Percentiles rank a stretch among this genome's conserved stretches.
Evolutionary conservation across 352 stramenopile genomes (phyloP).

Genomic region (Globisporangium heterothallicum): DNA sequence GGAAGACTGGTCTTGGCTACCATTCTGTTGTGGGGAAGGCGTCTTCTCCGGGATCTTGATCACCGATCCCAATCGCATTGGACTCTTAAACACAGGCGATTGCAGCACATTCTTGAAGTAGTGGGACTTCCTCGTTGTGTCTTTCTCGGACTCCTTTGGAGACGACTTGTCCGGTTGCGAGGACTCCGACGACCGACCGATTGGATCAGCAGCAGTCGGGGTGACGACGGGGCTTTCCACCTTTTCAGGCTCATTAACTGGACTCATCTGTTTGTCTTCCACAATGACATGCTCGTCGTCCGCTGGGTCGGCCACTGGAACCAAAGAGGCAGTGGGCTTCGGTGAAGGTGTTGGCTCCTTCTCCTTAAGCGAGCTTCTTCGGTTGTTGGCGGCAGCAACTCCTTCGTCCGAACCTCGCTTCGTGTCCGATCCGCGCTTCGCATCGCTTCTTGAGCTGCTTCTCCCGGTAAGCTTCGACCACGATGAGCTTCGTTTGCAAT

Average conservation of each 20-base stretch:
- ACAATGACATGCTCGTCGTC: slow-evolving; percentile 6
- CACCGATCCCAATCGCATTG: slow-evolving; percentile 70
- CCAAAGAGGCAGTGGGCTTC: background rate
- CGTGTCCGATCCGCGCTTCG: slow-evolving; percentile 24
- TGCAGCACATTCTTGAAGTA: slow-evolving; percentile 86
- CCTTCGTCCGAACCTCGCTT: slow-evolving; percentile 7
- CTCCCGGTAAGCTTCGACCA: slow-evolving; percentile 60
- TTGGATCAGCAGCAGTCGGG: slow-evolving; percentile 13
- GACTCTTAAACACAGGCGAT: slow-evolving; percentile 76
- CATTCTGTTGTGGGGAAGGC: slow-evolving; percentile 25
- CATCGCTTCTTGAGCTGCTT: slow-evolving; percentile 29
- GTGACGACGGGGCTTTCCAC: slow-evolving; percentile 9
- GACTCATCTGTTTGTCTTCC: slow-evolving; percentile 11
- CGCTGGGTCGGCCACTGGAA: background rate
- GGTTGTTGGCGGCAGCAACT: slow-evolving; percentile 12
- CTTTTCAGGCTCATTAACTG: slow-evolving; percentile 6
- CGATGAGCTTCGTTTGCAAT: slow-evolving; percentile 59
- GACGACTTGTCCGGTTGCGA: slow-evolving; percentile 13
- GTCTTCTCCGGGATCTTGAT: slow-evolving; percentile 60
- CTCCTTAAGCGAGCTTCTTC: slow-evolving; percentile 23
- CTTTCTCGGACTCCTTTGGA: slow-evolving; percentile 18
- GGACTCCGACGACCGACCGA: slow-evolving; percentile 10
- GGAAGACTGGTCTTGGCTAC: slow-evolving; percentile 18
- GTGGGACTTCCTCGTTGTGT: slow-evolving; percentile 54
- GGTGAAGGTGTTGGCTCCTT: background rate